Evolutionary conservation across 1,139 yeast genomes (phyloP), one percentile per base, ranked within the genome.

Genomic region (Maudiozyma humilis): DNA sequence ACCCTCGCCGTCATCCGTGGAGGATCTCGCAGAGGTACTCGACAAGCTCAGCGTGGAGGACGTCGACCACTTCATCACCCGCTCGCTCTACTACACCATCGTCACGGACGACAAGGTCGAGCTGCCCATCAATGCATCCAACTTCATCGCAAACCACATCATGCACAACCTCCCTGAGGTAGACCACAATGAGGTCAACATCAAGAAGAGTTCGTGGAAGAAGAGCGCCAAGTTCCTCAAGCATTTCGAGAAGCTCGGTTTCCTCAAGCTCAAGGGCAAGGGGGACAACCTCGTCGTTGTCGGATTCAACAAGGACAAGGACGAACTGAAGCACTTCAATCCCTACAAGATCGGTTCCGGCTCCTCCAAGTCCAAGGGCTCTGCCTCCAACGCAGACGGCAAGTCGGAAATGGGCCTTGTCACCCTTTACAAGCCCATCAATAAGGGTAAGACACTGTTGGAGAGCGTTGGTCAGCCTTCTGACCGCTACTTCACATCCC

Each of bases 151-250:
- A 0, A 75, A 72, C 39, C 77, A 79, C 55, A 69, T 88, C 13
- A 70, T 79, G 52, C 79, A 76, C 44, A 85, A 87, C 60, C 65
- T 89, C n/a, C 94, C 95, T 0, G 49, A 53, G 4, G 53, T 55
- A 3, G 77, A 76, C 50, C 68, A 66, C 48, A 43, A 65, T n/a
- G 71, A 70, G 38, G 75, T 86, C 36, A 79, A 75, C 47, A 75
- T 91, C 55, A 89, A 88, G 63, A 82, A 79, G 55, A 81, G 96
- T 0, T 77, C 89, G 2, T 89, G 94, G 94, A 88, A 84, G 62
- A 91, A 91, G 59, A 78, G 93, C 1, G 74, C 89, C 17, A 89
- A 88, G 62, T 87, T 80, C 56, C 67, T 89, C 45, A 89, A 87
- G 58, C 79, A 83, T 4, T 86, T 88, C 81, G 95, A 84, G 51